Evolutionary conservation across 257 asterid genomes (phyloP).

Genomic region (Marsdenia floribunda): DNA sequence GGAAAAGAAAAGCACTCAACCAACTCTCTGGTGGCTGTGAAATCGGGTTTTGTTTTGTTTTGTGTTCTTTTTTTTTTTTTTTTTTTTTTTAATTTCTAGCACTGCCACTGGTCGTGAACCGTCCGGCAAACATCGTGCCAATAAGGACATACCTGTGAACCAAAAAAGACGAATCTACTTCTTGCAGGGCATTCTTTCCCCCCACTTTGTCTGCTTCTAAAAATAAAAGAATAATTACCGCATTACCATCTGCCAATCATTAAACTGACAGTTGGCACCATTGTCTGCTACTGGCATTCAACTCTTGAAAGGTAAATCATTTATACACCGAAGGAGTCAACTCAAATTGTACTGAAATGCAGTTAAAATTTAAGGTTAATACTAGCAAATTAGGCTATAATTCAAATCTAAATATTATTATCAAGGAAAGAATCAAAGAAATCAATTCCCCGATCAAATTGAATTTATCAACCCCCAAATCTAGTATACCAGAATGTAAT

Average conservation of each 20-base stretch:
- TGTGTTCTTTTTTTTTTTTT: no score
- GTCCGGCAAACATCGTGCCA: no score
- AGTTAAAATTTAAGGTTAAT: background rate
- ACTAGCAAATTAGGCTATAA: background rate
- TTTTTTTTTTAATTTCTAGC: no score
- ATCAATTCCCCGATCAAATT: slow-evolving; percentile 15
- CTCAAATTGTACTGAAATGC: background rate
- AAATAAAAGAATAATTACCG: background rate
- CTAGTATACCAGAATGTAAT: background rate
- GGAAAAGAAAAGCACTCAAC: no score
- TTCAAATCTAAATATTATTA: slow-evolving; percentile 8
- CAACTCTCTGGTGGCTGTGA: no score
- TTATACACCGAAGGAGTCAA: background rate
- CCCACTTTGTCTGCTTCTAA: background rate
- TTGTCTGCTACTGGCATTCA: background rate
- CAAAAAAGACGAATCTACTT: background rate
- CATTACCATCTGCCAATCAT: background rate
- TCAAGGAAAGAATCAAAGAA: slow-evolving; percentile 29
- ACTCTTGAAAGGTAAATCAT: no score
- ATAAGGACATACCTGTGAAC: background rate
- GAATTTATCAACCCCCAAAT: background rate
- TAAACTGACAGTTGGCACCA: background rate
- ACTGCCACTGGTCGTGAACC: no score
- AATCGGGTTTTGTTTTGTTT: no score
- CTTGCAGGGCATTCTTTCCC: background rate